These are phyloP conservation scores for Kodamaea laetipori DNA, from an alignment of 805 yeast species.

Conservation along the genomic window DNA sequence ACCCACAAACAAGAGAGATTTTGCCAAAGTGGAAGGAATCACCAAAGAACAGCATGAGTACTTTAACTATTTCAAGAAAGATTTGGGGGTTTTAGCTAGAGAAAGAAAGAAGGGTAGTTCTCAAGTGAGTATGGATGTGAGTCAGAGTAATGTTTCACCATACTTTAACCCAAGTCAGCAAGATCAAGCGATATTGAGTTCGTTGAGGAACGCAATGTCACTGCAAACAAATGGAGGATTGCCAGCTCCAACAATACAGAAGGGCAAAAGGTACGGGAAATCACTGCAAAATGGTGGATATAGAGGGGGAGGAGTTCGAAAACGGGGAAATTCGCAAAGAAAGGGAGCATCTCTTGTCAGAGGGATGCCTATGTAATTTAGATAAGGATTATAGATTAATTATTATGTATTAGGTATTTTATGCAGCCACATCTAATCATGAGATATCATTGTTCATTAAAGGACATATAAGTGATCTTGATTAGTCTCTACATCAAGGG, in stretches of 20 bases:
- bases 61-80: conserved; percentile 43
- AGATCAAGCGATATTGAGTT: conserved; percentile 14
- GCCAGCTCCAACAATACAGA: conserved; percentile 3
- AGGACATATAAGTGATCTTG: too few species aligned
- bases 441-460: too few species aligned
- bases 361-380: conserved; percentile 11
- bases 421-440: too few species aligned
- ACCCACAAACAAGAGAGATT: conserved; percentile 54
- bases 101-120: conserved; percentile 30
- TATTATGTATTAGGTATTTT: too few species aligned
- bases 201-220: conserved; percentile 11
- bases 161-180: conserved; percentile 13
- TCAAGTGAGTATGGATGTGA: conserved; percentile 3
- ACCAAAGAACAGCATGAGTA: conserved; percentile 30
- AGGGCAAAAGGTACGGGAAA: background rate
- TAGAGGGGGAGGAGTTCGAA: conserved; percentile 4
- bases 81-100: conserved; percentile 33
- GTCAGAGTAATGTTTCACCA: conserved; percentile 6
- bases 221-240: conserved; percentile 8
- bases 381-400: too few species aligned
- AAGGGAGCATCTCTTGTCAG: background rate
- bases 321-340: conserved; percentile 7
- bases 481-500: too few species aligned
- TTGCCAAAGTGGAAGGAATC: conserved; percentile 40
- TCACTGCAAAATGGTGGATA: conserved; percentile 4